Base-by-base conservation (phyloP, 441 rosid genomes). In the Capsella rubella region DNA sequence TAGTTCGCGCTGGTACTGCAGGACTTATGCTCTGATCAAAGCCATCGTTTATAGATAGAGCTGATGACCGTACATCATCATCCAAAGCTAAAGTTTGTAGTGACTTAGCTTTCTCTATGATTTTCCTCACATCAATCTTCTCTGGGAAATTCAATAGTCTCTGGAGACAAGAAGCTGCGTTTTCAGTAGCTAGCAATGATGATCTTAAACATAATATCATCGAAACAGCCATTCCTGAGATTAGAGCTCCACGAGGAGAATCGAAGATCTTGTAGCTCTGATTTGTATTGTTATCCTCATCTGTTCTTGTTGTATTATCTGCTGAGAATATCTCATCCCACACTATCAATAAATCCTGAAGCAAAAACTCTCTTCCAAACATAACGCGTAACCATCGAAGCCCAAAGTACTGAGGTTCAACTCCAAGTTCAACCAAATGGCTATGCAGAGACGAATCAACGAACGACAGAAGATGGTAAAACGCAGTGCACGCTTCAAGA, bases 311-410 rank as follows among this genome's bases (percentile, higher is more conserved):
- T 34, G 63, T 76, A 46, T 86, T 89, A 77, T 86, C 86, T 56
- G 91, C 90, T 8, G 88, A 82, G 79, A 95, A 92, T 72, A 92
- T 89, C 76, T 89, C 93, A 82, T 95, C 99, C 99, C 99, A 95
- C 63, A 92, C 80, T 67, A 84, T 67, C 84, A 95, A 84, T 53
- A 95, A 87, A 83, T 84, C 84, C 51, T 72, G 84, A 69, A 95
- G 93, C 28, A 84, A 80, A 80, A 95, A 89, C 65, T 95, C 99
- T 58, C 99, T 87, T 64, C 96, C 99, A 77, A 88, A 95, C 76
- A 92, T 76, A 79, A 95, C 99, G 3, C 98, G 78, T 72, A 95
- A 75, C 99, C 99, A 95, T 50, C 99, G 96, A 58, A 95, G 96
- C 42, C 93, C 89, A 69, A 92, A 95, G 81, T 95, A 92, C 80